Conservation (phyloP, 345 rosid genomes). For the Aquilaria malaccensis region DNA sequence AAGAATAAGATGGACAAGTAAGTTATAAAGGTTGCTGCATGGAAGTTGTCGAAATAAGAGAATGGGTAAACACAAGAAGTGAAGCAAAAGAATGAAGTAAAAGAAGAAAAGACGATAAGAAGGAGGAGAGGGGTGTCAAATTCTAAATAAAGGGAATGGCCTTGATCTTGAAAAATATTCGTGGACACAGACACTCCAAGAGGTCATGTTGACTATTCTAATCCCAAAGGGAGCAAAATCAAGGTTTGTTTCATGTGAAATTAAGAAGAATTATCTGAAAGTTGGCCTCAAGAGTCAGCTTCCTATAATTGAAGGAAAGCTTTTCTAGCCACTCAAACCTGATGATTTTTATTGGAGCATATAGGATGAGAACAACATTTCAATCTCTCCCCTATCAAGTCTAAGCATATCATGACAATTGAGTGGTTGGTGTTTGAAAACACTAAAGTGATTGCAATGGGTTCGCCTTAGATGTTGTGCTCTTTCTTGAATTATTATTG, state of each 20-base stretch:
- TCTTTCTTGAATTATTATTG: too few relatives aligned
- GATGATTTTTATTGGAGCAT: conserved; percentile 94
- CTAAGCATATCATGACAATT: too few relatives aligned
- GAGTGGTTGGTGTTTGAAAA: too few relatives aligned
- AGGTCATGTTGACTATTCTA: conserved; percentile 62
- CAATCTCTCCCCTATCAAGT: conserved; percentile 27
- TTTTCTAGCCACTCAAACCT: conserved; percentile 51
- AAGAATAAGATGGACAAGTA: conserved; percentile 26
- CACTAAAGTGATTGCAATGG: too few relatives aligned
- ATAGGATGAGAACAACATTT: conserved; percentile 61
- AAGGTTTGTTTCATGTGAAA: conserved; percentile 58
- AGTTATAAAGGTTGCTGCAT: conserved; percentile 18
- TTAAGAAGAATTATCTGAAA: conserved; percentile 78
- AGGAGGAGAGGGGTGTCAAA: conserved; percentile 29
- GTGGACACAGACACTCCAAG: conserved; percentile 85
- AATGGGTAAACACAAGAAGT: conserved; percentile 7
- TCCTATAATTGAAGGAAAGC: conserved; percentile 76
- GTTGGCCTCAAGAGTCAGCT: conserved; percentile 85
- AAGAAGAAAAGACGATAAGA: conserved; percentile 27
- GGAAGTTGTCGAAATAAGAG: conserved; percentile 19
- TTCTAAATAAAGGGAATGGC: conserved; percentile 82
- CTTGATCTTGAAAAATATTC: conserved; percentile 83
- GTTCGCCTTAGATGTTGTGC: too few relatives aligned
- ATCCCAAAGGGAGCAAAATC: conserved; percentile 76
- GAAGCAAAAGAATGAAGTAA: conserved; percentile 14